Conservation (phyloP, 805 yeast species). For the Saccharomyces kudriavzevii region DNA sequence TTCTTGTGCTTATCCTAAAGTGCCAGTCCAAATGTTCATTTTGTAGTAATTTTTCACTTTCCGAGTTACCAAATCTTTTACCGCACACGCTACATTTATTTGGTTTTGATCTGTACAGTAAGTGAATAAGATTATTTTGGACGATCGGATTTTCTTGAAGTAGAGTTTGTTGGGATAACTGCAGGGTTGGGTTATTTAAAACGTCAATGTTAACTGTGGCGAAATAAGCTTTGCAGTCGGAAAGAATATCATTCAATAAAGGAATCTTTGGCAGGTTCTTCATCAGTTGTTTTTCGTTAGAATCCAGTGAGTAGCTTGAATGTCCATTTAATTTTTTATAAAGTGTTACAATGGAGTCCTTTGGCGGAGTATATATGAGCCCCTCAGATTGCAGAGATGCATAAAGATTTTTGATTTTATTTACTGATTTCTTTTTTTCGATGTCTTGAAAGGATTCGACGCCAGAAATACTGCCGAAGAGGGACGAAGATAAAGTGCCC, state of each 20-base stretch:
- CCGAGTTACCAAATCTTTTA: slow-evolving; percentile 62
- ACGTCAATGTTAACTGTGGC: slow-evolving; percentile 24
- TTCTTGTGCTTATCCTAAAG: slow-evolving; percentile 77
- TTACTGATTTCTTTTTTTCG: slow-evolving; percentile 13
- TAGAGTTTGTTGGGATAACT: slow-evolving; percentile 31
- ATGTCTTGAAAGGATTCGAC: slow-evolving; percentile 10
- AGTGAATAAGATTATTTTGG: slow-evolving; percentile 25
- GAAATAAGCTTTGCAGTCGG: slow-evolving; percentile 27
- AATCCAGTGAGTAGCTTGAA: not conserved
- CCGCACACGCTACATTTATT: slow-evolving; percentile 88
- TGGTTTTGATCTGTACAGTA: slow-evolving; percentile 39
- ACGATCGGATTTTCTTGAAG: slow-evolving; percentile 21
- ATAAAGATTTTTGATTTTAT: slow-evolving; percentile 16
- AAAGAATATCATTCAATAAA: slow-evolving; percentile 18
- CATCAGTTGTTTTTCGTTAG: slow-evolving; percentile 2
- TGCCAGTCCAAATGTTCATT: slow-evolving; percentile 91
- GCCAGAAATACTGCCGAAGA: slow-evolving; percentile 15
- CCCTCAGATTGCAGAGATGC: slow-evolving; percentile 18
- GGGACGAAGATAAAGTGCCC: slow-evolving; percentile 15
- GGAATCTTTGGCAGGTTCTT: slow-evolving; percentile 20
- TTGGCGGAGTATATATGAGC: slow-evolving; percentile 19
- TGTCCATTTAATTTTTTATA: slow-evolving; percentile 16
- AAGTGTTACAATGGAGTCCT: slow-evolving; percentile 24
- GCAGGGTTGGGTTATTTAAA: slow-evolving; percentile 22
- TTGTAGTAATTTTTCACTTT: slow-evolving; percentile 43